phyloP scores from a whole-genome alignment of 1,284 basidiomycete species.

The Xanthoconium separans region DNA sequence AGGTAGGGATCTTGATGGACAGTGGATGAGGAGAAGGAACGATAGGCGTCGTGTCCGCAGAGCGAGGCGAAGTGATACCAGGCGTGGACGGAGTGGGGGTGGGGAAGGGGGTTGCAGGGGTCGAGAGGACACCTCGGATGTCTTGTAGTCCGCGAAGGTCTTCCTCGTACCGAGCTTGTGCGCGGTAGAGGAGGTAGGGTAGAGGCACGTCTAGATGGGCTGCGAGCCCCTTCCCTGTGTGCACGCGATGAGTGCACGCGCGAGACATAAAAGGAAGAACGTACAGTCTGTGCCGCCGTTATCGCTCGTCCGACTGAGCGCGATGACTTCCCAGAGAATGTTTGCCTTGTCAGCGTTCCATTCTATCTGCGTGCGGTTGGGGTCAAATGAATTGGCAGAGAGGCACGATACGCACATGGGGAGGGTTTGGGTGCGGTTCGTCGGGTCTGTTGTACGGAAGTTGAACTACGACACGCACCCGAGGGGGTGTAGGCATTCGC shows the following conservation, averaged over 20 bases:
- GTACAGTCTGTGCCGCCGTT: constrained; percentile 69
- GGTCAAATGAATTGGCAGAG: constrained; percentile 11
- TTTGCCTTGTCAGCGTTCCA: constrained; percentile 81
- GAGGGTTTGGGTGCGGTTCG: constrained; percentile 59
- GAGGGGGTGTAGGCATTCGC: constrained; percentile 26
- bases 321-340: constrained; percentile 80
- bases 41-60: constrained; percentile 12
- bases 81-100: constrained; percentile 25
- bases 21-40: constrained; percentile 30
- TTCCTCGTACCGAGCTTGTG: constrained; percentile 76
- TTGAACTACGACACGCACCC: constrained; percentile 69
- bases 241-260: neutral
- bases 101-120: constrained; percentile 11
- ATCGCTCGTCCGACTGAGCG: constrained; percentile 64
- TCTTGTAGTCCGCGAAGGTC: constrained; percentile 74
- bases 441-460: constrained; percentile 76
- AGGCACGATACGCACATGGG: constrained; percentile 49
- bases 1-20: constrained; percentile 32
- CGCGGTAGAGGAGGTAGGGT: constrained; percentile 77
- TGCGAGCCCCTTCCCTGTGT: constrained; percentile 74
- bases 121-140: constrained; percentile 54
- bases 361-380: constrained; percentile 53
- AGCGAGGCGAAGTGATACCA: constrained; percentile 24
- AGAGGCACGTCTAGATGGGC: constrained; percentile 75
- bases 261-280: constrained; percentile 30